Evolutionary conservation across 23 red algal genomes (phyloP).

Genomic region (Gracilaria vermiculophylla): DNA sequence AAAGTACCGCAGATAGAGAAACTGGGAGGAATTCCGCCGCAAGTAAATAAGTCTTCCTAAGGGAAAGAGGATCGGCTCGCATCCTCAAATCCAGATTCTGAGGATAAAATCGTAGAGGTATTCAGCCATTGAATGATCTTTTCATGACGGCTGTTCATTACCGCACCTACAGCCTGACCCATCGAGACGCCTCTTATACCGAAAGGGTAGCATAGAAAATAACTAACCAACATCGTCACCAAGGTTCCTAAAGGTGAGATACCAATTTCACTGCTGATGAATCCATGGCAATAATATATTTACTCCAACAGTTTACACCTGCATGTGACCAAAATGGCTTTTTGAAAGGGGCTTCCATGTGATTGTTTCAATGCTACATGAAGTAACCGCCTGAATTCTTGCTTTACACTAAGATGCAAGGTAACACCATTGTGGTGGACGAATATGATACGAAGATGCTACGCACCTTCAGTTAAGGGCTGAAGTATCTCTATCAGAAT

Average conservation of each 20-base stretch:
- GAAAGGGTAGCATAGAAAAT: background rate
- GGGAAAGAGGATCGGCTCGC: no score
- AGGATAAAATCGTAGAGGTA: no score
- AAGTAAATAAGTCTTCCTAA: no score
- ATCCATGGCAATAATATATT: background rate
- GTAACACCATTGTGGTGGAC: background rate
- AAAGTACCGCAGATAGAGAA: no score
- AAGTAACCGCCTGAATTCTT: background rate
- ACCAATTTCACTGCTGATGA: background rate
- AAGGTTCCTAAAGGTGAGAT: background rate
- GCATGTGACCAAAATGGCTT: slow-evolving; percentile 6
- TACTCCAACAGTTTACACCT: background rate
- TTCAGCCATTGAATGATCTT: no score
- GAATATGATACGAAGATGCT: background rate
- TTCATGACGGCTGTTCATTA: background rate
- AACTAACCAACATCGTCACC: background rate
- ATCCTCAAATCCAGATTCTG: no score
- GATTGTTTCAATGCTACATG: background rate
- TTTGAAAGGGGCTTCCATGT: background rate
- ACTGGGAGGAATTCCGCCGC: no score
- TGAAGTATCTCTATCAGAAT: no score
- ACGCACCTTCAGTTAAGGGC: no score
- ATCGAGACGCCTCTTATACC: background rate
- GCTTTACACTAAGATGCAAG: background rate
- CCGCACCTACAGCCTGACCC: background rate